Evolutionary conservation across 345 rosid genomes (phyloP), one percentile per base, ranked within the genome.

Genomic region (Citrus inodora): DNA sequence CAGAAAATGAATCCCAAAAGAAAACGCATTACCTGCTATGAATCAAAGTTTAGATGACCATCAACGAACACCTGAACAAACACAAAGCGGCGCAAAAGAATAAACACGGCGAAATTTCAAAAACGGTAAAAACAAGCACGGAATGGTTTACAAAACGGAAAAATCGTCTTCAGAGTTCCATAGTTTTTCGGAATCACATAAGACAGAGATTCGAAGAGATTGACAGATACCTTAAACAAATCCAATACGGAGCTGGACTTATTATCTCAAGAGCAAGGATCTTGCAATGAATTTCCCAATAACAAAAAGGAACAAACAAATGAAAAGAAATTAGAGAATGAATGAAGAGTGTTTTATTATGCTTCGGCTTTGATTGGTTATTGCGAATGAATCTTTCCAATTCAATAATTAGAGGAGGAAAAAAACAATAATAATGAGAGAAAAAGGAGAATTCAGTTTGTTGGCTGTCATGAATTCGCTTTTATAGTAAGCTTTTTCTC

Each of bases 21-120:
- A 2, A 19, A 8, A 14, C 4, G 24, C 1, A 4, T 79, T 68
- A 82, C 89, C 84, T 66, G 60, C 79, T 67, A 35, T 24, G 59
- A 80, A 73, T 53, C 70, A 42, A 25, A 42, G 64, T 60, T 82
- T 91, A 93, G 90, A 91, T 88, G 92, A 93, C 80, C 94, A 89
- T 87, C 90, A 87, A 87, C 91, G 76, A 86, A 83, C 83, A 65
- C 85, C 86, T 86, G 74, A 79, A 61, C 38, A 5, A 9, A 42
- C 24, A 30, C 13, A 6, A 16, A 40, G 7, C 30, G 33, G 16
- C 2, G 69, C 79, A 73, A 32, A 32, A 76, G 74, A 48, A 14
- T 22, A 37, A 25, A 25, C 14, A 42, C 16, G 51, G 51, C 4
- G 16, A 42, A 42, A 42, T 11, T 42, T 42, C 16, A 4, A 27